Evolutionary conservation across 306 rosid species (phyloP), one percentile per base, ranked within the genome.

Genomic region (Carpinus viminea): DNA sequence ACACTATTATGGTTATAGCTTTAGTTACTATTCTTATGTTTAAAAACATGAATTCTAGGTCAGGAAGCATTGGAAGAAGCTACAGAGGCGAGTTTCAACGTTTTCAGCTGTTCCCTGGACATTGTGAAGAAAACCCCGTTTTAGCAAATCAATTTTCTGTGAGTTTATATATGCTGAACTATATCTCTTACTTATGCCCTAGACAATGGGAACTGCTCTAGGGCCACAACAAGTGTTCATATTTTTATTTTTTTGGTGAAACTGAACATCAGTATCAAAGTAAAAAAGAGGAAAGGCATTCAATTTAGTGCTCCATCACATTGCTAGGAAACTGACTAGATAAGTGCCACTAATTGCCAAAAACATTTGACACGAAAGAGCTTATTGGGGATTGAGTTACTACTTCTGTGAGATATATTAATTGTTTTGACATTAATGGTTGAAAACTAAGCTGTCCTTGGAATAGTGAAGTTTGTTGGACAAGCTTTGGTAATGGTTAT

Each of bases 61-160:
- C 91, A 36, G 98, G 98, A 91, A 92, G 95, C 90, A 94, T 94
- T 41, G 98, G 97, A 56, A 91, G 97, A 88, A 87, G 93, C 84
- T 89, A 82, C 73, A 83, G 70, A 84, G 98, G 98, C 55, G 92
- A 91, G 70, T 94, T 94, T 87, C 97, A 94, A 87, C 93, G 96
- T 48, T 94, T 89, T 94, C 97, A 94, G 77, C 82, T 94, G 57
- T 89, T 88, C 82, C 94, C 98, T 11, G 74, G 75, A 75, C 57
- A 16, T 50, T 92, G 95, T 55, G 90, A 94, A 83, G 98, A 92
- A 46, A 91, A 86, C 74, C 93, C 98, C 26, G 84, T 92, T 86
- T 85, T 94, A 77, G 97, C 97, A 59, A 90, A 94, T 86, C 97
- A 94, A 72, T 92, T 94, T 88, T 91, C 98, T 76, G 98, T 94